Conservation (phyloP, 768 basidiomycete genomes). For the Termitomyces sp. region DNA sequence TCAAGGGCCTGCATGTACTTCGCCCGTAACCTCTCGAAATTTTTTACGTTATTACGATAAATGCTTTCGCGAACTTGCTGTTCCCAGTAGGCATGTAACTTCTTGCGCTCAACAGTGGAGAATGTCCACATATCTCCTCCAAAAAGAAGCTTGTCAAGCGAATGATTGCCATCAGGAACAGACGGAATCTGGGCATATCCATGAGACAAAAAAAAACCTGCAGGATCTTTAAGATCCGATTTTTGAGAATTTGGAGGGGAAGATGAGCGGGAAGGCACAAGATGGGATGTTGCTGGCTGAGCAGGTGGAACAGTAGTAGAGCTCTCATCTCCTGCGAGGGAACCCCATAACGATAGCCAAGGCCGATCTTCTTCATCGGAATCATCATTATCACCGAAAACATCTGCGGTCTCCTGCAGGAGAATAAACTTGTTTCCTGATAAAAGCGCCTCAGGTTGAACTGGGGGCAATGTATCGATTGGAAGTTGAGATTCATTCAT, state of each 20-base stretch:
- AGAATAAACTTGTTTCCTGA: neutral
- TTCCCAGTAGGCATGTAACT: constrained; percentile 42
- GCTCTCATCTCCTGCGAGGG: neutral
- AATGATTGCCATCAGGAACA: constrained; percentile 30
- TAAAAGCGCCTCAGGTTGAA: neutral
- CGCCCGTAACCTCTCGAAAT: constrained; percentile 36
- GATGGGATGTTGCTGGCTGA: neutral
- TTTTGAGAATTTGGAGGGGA: constrained; percentile 1
- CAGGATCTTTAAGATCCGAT: constrained; percentile 5
- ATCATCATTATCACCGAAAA: neutral
- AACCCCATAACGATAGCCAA: constrained; percentile 1
- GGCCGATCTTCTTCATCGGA: neutral
- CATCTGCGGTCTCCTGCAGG: neutral
- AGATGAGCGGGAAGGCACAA: neutral
- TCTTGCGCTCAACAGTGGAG: constrained; percentile 41
- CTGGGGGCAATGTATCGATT: neutral
- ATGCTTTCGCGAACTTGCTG: constrained; percentile 28
- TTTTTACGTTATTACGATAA: constrained; percentile 19
- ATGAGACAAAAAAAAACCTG: constrained; percentile 31
- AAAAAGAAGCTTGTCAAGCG: constrained; percentile 29
- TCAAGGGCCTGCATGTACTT: constrained; percentile 26
- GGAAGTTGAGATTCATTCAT: neutral
- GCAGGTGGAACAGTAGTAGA: neutral
- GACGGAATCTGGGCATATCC: constrained; percentile 29
- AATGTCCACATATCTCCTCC: constrained; percentile 45